Evolutionary conservation across 1,284 basidiomycete species (phyloP), one percentile per base, ranked within the genome.

Genomic region (Pisolithus thermaeus): DNA sequence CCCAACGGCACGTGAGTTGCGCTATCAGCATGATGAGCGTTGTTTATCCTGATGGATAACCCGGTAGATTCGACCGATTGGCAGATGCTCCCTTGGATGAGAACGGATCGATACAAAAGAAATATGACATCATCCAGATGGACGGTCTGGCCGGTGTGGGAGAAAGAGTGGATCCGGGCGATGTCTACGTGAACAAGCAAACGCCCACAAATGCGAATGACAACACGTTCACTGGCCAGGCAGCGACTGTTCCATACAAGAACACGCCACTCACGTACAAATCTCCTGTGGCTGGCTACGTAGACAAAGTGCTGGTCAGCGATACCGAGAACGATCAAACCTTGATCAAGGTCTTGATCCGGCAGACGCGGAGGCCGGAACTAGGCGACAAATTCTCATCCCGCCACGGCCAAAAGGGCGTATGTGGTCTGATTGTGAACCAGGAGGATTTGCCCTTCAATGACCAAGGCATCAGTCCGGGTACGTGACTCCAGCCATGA

Each of bases 361-460:
- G 97, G 37, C 97, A 99, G 74, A 99, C 97, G 22, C 81, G 97
- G 62, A 79, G 93, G 47, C 97, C 97, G 25, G 97, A 99, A 65
- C 75, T 99, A 9, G 97, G 97, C 3, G 97, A 99, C 76, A 99
- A 99, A 73, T 99, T 99, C 68, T 97, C 95, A 39, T 95, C 92
- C 3, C 78, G 97, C 56, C 97, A 99, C 69, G 97, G 97, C 40
- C 97, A 99, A 72, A 99, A 99, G 72, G 97, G 97, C 57, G 97
- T 99, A 14, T 98, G 95, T 70, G 97, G 97, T 18, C 72, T 99
- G 65, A 99, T 99, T 64, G 96, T 98, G 48, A 96, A 94, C 61
- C 97, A 99, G 66, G 93, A 94, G 62, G 97, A 99, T 70, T 90
- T 99, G 93, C 97, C 97, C 4, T 99, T 99, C 77, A 97, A 95